These are phyloP conservation scores for Chrysoporthe puriensis DNA, from an alignment of 2,329 filamentous ascomycete genomes.

Conservation along the genomic window DNA sequence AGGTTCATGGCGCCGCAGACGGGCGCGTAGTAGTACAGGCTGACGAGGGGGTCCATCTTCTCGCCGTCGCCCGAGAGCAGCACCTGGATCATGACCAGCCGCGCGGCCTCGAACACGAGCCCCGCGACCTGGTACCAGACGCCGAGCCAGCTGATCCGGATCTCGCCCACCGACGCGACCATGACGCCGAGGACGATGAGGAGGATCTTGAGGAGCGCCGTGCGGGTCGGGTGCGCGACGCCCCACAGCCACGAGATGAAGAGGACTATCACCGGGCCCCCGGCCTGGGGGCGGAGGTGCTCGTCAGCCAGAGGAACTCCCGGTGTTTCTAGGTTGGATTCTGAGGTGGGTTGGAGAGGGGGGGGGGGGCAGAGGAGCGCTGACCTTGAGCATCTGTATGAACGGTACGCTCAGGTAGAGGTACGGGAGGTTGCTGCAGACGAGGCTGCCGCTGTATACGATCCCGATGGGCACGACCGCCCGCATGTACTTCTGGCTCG, in stretches of 20 bases:
- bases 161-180: conserved; percentile 63
- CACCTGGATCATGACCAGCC: conserved; percentile 84
- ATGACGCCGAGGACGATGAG: conserved; percentile 57
- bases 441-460: conserved; percentile 91
- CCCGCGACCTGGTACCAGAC: conserved; percentile 74
- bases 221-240: conserved; percentile 51
- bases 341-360: background rate
- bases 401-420: conserved; percentile 92
- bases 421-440: conserved; percentile 93
- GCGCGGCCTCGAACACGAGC: conserved; percentile 79
- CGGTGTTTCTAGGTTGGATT: too few relatives aligned
- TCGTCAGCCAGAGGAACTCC: conserved; percentile 1
- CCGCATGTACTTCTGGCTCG: conserved; percentile 83
- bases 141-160: conserved; percentile 68
- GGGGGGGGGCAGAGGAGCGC: background rate
- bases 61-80: conserved; percentile 75
- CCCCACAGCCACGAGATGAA: conserved; percentile 65
- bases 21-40: conserved; percentile 87
- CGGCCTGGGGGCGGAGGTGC: conserved; percentile 48
- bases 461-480: conserved; percentile 91
- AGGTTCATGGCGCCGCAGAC: conserved; percentile 83
- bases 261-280: conserved; percentile 68
- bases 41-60: conserved; percentile 88
- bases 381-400: conserved; percentile 96
- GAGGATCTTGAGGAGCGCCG: conserved; percentile 52